Evolutionary conservation across 768 basidiomycete species (phyloP).

Genomic region (Pseudohyphozyma bogoriensis): DNA sequence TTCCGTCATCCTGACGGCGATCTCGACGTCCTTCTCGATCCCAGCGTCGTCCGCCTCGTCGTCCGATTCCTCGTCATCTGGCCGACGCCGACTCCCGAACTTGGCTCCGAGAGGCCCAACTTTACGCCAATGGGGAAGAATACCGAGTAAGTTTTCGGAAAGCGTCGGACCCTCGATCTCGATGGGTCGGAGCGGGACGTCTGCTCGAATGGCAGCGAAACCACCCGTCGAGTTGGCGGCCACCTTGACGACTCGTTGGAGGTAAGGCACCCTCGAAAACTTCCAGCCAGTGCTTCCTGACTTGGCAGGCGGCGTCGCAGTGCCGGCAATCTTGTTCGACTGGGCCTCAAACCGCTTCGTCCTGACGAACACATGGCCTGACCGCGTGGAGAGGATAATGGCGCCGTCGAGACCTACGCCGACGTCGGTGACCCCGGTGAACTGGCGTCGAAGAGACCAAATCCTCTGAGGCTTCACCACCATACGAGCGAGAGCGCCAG

Average conservation of each 20-base stretch:
- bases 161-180: constrained; percentile 49
- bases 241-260: constrained; percentile 78
- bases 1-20: constrained; percentile 7
- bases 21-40: constrained; percentile 27
- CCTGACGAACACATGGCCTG: constrained; percentile 86
- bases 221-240: constrained; percentile 78
- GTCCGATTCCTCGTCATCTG: constrained; percentile 4
- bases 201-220: constrained; percentile 71
- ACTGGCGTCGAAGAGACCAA: constrained; percentile 79
- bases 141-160: constrained; percentile 53
- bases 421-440: constrained; percentile 77
- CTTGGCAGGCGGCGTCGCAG: background rate
- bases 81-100: constrained; percentile 32
- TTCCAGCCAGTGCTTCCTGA: constrained; percentile 42
- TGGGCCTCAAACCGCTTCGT: constrained; percentile 45
- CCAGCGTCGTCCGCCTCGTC: constrained; percentile 20
- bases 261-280: constrained; percentile 65
- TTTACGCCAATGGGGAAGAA: constrained; percentile 52
- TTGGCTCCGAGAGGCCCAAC: constrained; percentile 26
- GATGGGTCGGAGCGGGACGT: constrained; percentile 54
- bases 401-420: constrained; percentile 78
- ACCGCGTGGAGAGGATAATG: constrained; percentile 83
- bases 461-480: constrained; percentile 64
- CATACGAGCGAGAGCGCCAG: constrained; percentile 10
- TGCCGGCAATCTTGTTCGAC: background rate